Evolutionary conservation across 495 filamentous ascomycete genomes (phyloP).

Genomic region (Aspergillus cristatus): DNA sequence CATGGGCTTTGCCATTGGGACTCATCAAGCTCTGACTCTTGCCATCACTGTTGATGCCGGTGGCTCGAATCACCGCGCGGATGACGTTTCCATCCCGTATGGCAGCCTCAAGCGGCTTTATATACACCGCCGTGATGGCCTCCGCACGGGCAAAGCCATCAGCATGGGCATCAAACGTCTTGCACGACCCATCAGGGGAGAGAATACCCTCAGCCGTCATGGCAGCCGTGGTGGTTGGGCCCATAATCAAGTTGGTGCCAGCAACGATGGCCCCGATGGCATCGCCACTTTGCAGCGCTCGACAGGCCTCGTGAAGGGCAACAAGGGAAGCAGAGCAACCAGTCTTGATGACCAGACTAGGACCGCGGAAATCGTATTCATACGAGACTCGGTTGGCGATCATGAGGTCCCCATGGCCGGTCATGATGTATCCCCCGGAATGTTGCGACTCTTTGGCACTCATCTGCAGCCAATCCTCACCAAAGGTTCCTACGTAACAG

Average conservation of each 20-base stretch:
- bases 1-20: constrained; percentile 6
- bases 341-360: constrained; percentile 20
- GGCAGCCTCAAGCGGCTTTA: constrained; percentile 23
- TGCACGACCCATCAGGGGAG: constrained; percentile 22
- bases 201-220: constrained; percentile 18
- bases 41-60: constrained; percentile 26
- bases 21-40: constrained; percentile 3
- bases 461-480: constrained; percentile 19
- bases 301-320: constrained; percentile 21
- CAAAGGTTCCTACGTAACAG: constrained; percentile 35
- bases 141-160: constrained; percentile 59
- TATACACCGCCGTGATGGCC: constrained; percentile 20
- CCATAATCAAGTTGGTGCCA: constrained; percentile 29
- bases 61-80: constrained; percentile 27
- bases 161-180: constrained; percentile 50
- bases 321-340: constrained; percentile 24
- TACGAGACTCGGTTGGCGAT: constrained; percentile 24
- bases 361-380: constrained; percentile 19
- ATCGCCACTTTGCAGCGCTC: constrained; percentile 22
- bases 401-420: constrained; percentile 20
- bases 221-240: constrained; percentile 16
- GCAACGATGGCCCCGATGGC: constrained; percentile 29
- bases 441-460: constrained; percentile 4
- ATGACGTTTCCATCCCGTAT: constrained; percentile 24
- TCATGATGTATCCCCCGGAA: constrained; percentile 7